Evolutionary conservation across 495 filamentous ascomycete genomes (phyloP), one percentile per base, ranked within the genome.

Genomic region (Penicillium ucsense): DNA sequence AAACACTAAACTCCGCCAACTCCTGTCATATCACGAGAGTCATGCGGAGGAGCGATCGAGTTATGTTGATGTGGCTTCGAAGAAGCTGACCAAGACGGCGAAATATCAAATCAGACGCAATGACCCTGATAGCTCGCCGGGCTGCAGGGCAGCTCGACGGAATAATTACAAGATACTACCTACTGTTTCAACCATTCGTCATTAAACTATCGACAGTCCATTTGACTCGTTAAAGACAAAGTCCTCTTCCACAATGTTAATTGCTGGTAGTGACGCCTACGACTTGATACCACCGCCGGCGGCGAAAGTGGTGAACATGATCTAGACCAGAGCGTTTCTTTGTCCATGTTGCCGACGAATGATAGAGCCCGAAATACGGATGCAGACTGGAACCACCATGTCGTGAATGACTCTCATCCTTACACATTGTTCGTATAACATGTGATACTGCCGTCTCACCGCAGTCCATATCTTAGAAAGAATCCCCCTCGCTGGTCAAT

Each of bases 1-100:
- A 43, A 43, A 43, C 41, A 43, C 41, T 6, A 43, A 43, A 32
- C 41, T 5, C 8, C 41, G 41, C 12, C 28, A 43, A 43, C 41
- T 43, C 28, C 30, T 43, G 30, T 29, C 41, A n/a, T 43, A 43
- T 33, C 41, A 43, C 12, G 34, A 32, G 4, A 10, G 34, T 43
- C 41, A 43, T 33, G 7, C 30, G 4, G 2, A 43, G 41, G 34
- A 43, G 20, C 10, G 31, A 6, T 43, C 41, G 1, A 35, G 34
- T 6, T 35, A 35, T 35, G 34, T 35, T 10, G 34, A 35, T 35
- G 34, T 35, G 34, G 34, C 34, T 35, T 1, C 6, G 34, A 35
- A 10, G 10, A 35, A 35, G 34, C 7, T 1, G 7, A 2, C 10
- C 34, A 10, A 35, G 34, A 35, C 34, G 10, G 7, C 34, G 10